Evolutionary conservation across 2,329 filamentous ascomycete species (phyloP).

Genomic region (Alternaria gansuensis): DNA sequence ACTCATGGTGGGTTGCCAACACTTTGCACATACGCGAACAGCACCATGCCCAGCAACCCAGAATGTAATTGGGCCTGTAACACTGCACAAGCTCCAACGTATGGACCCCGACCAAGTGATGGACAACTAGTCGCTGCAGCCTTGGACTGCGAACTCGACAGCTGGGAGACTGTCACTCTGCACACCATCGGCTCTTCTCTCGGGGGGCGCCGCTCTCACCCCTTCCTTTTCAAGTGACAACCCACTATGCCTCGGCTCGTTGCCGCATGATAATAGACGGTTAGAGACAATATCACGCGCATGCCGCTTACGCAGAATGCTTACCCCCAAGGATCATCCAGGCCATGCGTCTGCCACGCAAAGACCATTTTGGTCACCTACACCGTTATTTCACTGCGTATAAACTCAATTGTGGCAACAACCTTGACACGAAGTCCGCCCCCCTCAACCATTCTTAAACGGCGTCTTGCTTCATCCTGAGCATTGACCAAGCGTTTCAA

Average conservation of each 20-base stretch:
- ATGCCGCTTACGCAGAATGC: constrained; percentile 9
- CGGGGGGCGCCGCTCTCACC: not conserved
- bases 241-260: constrained; percentile 9
- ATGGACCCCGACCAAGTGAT: not conserved
- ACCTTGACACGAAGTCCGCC: not conserved
- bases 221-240: constrained; percentile 2
- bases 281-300: not conserved
- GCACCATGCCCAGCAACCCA: not conserved
- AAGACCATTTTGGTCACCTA: not conserved
- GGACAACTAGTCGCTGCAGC: constrained; percentile 4
- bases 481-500: constrained; percentile 21
- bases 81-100: not conserved
- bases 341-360: constrained; percentile 1
- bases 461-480: constrained; percentile 1
- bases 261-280: constrained; percentile 10
- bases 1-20: constrained; percentile 6
- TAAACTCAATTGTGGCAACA: not conserved
- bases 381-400: constrained; percentile 3
- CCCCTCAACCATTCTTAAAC: constrained; percentile 1
- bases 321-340: constrained; percentile 11
- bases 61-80: constrained; percentile 7
- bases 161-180: constrained; percentile 6
- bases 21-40: constrained; percentile 8
- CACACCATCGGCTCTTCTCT: constrained; percentile 13
- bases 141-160: constrained; percentile 4